Conservation (phyloP, 768 basidiomycete genomes). For the Suillus ampliporus region DNA sequence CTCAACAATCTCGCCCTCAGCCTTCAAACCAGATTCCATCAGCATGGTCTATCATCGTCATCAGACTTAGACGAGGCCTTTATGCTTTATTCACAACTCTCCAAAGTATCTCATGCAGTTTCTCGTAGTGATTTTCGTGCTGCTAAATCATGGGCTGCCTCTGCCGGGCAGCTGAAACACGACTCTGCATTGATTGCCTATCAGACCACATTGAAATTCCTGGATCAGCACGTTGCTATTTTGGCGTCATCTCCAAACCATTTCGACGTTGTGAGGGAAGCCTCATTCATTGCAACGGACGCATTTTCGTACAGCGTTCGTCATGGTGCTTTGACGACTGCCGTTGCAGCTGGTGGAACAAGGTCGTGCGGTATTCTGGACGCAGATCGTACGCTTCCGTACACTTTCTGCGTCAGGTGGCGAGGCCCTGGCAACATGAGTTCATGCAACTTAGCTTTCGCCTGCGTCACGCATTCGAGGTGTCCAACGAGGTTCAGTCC, state of each 20-base stretch:
- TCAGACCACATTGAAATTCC: slow-evolving; percentile 1
- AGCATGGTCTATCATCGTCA: too few relatives aligned
- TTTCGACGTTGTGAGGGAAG: background rate
- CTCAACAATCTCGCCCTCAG: slow-evolving; percentile 18
- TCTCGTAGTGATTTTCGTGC: background rate
- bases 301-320: slow-evolving; percentile 32
- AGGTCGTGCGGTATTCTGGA: slow-evolving; percentile 35
- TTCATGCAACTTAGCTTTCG: slow-evolving; percentile 20
- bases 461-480: background rate
- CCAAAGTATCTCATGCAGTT: background rate
- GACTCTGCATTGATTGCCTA: background rate
- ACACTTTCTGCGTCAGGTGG: slow-evolving; percentile 28
- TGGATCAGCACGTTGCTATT: background rate
- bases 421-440: slow-evolving; percentile 24
- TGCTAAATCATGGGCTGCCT: background rate
- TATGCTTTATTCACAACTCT: background rate
- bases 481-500: slow-evolving; percentile 17
- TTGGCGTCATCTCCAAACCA: background rate
- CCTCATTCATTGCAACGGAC: slow-evolving; percentile 20
- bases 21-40: background rate
- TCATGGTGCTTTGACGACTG: slow-evolving; percentile 20
- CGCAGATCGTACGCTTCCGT: slow-evolving; percentile 30
- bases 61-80: slow-evolving; percentile 2
- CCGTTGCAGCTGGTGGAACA: slow-evolving; percentile 43
- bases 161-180: background rate